Conservation (phyloP, 305 asterid genomes). For the Plantago coronopus region DNA sequence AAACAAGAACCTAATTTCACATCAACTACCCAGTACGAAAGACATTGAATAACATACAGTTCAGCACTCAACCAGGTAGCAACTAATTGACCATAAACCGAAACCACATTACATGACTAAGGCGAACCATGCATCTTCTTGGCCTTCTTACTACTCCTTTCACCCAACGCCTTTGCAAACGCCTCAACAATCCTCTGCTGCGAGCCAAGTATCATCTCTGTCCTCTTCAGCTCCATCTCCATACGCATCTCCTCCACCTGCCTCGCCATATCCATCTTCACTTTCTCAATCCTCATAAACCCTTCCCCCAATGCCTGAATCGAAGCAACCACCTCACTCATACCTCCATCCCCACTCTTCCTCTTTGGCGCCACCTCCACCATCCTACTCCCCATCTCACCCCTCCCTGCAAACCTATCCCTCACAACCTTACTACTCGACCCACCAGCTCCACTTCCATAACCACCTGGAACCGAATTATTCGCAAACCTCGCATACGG, state of each 20-base stretch:
- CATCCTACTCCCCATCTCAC: slow-evolving; percentile 37
- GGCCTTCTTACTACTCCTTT: slow-evolving; percentile 44
- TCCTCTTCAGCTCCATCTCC: slow-evolving; percentile 95
- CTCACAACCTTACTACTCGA: slow-evolving; percentile 26
- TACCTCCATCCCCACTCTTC: slow-evolving; percentile 36
- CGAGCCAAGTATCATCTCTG: slow-evolving; percentile 79
- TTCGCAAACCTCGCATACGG: slow-evolving; percentile 35
- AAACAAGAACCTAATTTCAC: background rate
- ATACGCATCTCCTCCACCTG: slow-evolving; percentile 80
- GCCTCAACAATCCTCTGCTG: slow-evolving; percentile 79
- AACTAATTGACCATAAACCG: background rate
- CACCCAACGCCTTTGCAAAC: slow-evolving; percentile 53
- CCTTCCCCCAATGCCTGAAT: slow-evolving; percentile 75
- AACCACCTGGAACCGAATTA: slow-evolving; percentile 22
- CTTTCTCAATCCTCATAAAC: slow-evolving; percentile 79
- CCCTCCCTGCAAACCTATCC: slow-evolving; percentile 36
- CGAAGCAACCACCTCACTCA: slow-evolving; percentile 56
- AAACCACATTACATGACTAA: slow-evolving; percentile 21
- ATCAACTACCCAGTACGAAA: background rate
- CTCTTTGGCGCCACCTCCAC: slow-evolving; percentile 26
- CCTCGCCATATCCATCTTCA: slow-evolving; percentile 83
- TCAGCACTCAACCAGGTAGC: background rate
- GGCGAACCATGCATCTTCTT: slow-evolving; percentile 38
- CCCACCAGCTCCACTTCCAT: slow-evolving; percentile 24
- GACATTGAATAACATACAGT: background rate